Evolutionary conservation across 345 rosid species (phyloP), one percentile per base, ranked within the genome.

Genomic region (Camelina sativa): DNA sequence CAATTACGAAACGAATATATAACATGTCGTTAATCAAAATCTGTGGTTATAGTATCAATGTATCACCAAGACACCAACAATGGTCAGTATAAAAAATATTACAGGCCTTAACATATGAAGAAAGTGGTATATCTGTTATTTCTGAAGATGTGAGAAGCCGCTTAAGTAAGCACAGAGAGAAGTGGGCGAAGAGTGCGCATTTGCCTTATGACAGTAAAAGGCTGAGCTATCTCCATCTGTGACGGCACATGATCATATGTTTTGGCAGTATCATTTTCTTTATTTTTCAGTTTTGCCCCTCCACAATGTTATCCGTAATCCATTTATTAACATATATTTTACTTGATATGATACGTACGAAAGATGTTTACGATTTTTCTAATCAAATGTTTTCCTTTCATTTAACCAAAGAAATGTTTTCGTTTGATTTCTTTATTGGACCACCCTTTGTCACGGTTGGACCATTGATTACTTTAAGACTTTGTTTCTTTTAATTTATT

Each of bases 141-240:
- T 28, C 2, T 9, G 2, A 8, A 57, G 12, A 15, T 32, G n/a
- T 13, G 56, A 32, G 25, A 17, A 11, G 1, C 41, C 13, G 53
- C 22, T 25, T 25, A n/a, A 9, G 16, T 50, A 43, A 28, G 71
- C 71, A 10, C 65, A 57, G 30, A 43, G 71, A 55, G 57, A 74
- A 47, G 72, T 66, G 78, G 60, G 53, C 11, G 60, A 66, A 11
- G 78, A 74, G 67, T 74, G 72, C 67, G 58, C 53, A 66, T 74
- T 74, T 47, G 66, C 72, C 66, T 37, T 28, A 35, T 74, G 72
- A 57, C 67, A 57, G 67, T 48, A 22, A 66, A 74, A 74, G 72
- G 52, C 53, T 66, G 60, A 17, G 48, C 53, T 52, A 16, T 65
- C 78, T 65, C 53, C 60, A 16, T 65, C 78, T 65, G 59, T 55